Evolutionary conservation across 345 rosid species (phyloP).

Genomic region (Adansonia digitata): DNA sequence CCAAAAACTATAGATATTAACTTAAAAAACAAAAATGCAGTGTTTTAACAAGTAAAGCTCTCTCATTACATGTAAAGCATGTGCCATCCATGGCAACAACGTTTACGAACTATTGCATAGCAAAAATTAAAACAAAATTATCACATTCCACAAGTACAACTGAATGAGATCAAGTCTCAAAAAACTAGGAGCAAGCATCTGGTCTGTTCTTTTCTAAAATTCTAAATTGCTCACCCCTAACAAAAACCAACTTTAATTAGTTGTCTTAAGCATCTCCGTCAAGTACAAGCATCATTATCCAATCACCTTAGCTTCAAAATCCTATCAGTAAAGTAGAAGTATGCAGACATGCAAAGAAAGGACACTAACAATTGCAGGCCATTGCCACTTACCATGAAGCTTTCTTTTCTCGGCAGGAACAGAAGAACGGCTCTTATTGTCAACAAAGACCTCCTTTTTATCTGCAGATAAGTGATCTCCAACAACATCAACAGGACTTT

Average conservation of each 20-base stretch:
- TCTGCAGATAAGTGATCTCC: constrained; percentile 38
- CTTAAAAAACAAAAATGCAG: neutral
- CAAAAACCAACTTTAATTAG: neutral
- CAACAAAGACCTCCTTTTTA: constrained; percentile 33
- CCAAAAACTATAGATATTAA: neutral
- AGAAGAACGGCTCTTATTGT: constrained; percentile 28
- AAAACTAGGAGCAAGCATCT: too few relatives aligned
- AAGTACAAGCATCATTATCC: neutral
- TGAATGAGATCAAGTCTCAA: neutral
- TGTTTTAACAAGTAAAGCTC: neutral
- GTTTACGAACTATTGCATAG: neutral
- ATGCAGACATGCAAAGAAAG: neutral
- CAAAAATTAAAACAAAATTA: neutral
- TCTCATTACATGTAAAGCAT: neutral
- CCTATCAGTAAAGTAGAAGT: neutral
- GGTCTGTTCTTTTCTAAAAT: too few relatives aligned
- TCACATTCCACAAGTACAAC: neutral
- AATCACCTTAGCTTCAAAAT: neutral
- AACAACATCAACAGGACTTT: constrained; percentile 37
- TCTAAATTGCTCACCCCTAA: too few relatives aligned
- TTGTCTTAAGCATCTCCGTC: neutral
- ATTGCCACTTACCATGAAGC: constrained; percentile 51
- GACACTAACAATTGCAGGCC: neutral
- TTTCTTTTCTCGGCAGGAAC: constrained; percentile 73
- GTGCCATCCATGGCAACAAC: neutral